Conservation (phyloP, 345 rosid genomes). For the Eucalyptus sp. region DNA sequence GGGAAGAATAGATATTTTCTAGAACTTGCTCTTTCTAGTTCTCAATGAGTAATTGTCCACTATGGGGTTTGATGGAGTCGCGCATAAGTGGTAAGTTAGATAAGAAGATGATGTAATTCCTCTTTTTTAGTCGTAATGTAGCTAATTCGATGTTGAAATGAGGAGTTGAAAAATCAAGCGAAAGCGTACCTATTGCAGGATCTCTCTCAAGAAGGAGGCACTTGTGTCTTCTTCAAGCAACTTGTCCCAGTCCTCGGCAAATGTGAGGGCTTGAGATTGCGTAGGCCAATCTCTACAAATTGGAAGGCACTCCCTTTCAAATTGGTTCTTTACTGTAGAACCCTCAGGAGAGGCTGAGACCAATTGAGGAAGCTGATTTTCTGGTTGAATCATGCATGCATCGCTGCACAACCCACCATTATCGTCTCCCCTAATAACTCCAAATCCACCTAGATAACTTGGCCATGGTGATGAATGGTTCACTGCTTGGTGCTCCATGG, state of each 20-base stretch:
- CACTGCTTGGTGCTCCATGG: constrained; percentile 1
- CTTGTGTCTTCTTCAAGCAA: constrained; percentile 40
- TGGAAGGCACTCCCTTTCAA: not conserved
- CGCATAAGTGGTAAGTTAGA: not conserved
- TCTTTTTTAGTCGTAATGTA: not conserved
- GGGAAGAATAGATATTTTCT: not conserved
- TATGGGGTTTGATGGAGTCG: not conserved
- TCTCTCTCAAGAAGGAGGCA: constrained; percentile 57
- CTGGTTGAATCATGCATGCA: constrained; percentile 8
- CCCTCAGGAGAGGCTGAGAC: constrained; percentile 18
- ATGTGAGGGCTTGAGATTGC: not conserved
- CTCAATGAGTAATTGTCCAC: not conserved
- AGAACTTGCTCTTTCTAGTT: not conserved
- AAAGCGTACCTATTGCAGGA: constrained; percentile 33
- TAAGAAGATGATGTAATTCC: not conserved
- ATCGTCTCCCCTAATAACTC: not conserved
- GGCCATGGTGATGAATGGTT: constrained; percentile 3
- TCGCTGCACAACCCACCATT: not conserved
- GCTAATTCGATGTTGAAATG: not conserved
- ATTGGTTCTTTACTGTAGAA: not conserved
- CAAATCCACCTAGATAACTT: not conserved
- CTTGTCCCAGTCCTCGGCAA: constrained; percentile 48
- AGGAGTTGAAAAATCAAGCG: not conserved
- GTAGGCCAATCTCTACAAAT: not conserved
- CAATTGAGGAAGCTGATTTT: constrained; percentile 31